These are phyloP conservation scores for Cladophialophora bantiana DNA, from an alignment of 2,329 filamentous ascomycete species.

Conservation along the genomic window DNA sequence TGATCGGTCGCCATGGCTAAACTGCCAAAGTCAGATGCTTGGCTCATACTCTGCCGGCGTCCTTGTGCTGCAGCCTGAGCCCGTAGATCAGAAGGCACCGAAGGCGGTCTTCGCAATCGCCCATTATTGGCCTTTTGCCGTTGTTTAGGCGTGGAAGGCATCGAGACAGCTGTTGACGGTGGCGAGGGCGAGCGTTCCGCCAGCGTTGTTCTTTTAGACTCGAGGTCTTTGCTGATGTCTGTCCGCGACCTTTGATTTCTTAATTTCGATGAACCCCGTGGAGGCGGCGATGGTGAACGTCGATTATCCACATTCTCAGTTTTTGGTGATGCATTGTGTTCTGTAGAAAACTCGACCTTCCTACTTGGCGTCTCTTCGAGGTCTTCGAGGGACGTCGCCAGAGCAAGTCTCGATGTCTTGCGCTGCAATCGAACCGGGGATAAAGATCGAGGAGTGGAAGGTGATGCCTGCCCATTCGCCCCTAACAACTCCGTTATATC, in stretches of 20 bases:
- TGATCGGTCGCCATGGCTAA: conserved; percentile 63
- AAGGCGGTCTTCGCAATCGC: conserved; percentile 47
- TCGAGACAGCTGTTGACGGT: conserved; percentile 21
- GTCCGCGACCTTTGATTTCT: conserved; percentile 40
- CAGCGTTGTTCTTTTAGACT: conserved; percentile 6
- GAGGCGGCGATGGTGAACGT: conserved; percentile 51
- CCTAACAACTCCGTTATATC: conserved; percentile 81
- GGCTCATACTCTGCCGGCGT: conserved; percentile 38
- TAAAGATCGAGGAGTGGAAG: conserved; percentile 51
- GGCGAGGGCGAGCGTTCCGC: conserved; percentile 37
- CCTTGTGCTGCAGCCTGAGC: conserved; percentile 51
- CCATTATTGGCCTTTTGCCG: conserved; percentile 47
- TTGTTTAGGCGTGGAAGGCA: conserved; percentile 41
- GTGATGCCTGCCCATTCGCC: conserved; percentile 54
- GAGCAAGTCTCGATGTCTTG: conserved; percentile 61
- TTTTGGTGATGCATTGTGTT: conserved; percentile 41
- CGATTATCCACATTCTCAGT: conserved; percentile 34
- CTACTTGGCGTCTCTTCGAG: conserved; percentile 36
- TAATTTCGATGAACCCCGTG: conserved; percentile 44
- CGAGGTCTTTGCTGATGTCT: conserved; percentile 25
- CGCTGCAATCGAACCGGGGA: conserved; percentile 62
- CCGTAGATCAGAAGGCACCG: conserved; percentile 57
- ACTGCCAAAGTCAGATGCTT: conserved; percentile 53
- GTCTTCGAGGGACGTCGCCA: conserved; percentile 47
- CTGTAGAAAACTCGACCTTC: conserved; percentile 45